A percentile compares a stretch with the other conserved stretches of the same genome.
Conservation (phyloP, 768 basidiomycete species). For the Amanita polypyramis region DNA sequence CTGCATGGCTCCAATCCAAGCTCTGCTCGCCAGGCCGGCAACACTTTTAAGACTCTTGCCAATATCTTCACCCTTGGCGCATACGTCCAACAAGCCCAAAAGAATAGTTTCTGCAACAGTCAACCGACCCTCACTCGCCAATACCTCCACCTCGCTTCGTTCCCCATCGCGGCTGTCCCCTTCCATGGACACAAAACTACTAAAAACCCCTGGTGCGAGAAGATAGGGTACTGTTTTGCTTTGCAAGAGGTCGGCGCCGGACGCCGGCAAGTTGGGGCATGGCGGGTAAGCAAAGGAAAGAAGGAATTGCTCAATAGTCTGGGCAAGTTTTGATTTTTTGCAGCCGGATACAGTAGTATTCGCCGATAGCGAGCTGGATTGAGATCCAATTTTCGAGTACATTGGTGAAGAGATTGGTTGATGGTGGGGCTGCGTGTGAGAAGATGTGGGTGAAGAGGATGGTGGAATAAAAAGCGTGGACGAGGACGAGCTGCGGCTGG, state of each 20-base stretch:
- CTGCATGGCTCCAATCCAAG: constrained; percentile 3
- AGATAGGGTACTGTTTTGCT: constrained; percentile 15
- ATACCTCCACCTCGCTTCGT: neutral
- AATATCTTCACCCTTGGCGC: constrained; percentile 6
- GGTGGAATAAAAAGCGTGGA: constrained; percentile 4
- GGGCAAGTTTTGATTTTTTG: constrained; percentile 22
- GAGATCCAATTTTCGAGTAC: neutral
- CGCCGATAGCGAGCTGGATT: constrained; percentile 3
- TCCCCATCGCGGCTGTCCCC: neutral
- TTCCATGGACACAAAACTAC: neutral
- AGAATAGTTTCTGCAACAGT: constrained; percentile 21
- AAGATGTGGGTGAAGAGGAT: neutral
- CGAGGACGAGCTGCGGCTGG: neutral
- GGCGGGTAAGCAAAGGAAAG: constrained; percentile 24
- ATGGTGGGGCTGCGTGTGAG: neutral
- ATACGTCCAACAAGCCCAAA: constrained; percentile 17
- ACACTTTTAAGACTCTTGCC: constrained; percentile 3
- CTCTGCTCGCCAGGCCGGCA: neutral
- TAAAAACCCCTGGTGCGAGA: constrained; percentile 15
- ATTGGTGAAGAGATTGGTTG: neutral
- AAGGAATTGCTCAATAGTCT: constrained; percentile 28
- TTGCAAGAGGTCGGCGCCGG: neutral
- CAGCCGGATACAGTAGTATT: constrained; percentile 8
- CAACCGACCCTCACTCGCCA: constrained; percentile 1
- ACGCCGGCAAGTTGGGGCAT: neutral